phyloP scores from a whole-genome alignment of 2,329 filamentous ascomycete species.

The Pestalotiopsis sp. region DNA sequence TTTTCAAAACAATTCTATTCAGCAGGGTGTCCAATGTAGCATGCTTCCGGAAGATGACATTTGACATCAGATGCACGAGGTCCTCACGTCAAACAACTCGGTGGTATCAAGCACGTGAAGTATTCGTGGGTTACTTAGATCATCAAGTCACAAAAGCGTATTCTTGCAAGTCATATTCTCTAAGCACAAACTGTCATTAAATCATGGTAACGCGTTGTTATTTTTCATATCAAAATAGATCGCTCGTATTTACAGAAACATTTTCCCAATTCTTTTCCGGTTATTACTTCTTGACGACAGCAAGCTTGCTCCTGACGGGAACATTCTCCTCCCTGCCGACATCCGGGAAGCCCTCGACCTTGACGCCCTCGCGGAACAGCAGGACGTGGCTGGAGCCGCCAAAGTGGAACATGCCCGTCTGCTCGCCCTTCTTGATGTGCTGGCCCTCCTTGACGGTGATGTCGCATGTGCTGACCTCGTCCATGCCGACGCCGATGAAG shows the following conservation, averaged over 20 bases:
- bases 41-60: too few relatives aligned
- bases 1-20: too few relatives aligned
- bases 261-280: neutral
- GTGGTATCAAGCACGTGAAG: too few relatives aligned
- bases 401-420: slow-evolving; percentile 80
- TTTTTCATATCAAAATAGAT: neutral
- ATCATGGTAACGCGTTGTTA: too few relatives aligned
- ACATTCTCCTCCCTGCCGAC: slow-evolving; percentile 25
- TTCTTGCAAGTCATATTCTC: too few relatives aligned
- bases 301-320: slow-evolving; percentile 28
- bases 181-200: too few relatives aligned
- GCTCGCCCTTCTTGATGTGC: slow-evolving; percentile 68
- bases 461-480: slow-evolving; percentile 74
- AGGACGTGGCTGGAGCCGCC: slow-evolving; percentile 74
- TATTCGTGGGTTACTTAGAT: too few relatives aligned
- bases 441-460: slow-evolving; percentile 70
- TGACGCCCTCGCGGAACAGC: slow-evolving; percentile 63
- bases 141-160: too few relatives aligned
- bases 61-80: too few relatives aligned
- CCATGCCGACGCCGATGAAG: slow-evolving; percentile 75
- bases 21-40: too few relatives aligned
- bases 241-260: neutral
- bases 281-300: slow-evolving; percentile 21
- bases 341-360: slow-evolving; percentile 35
- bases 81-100: too few relatives aligned